Base-by-base conservation (phyloP, 148 eudicot genomes). In the Gaultheria prostrata region DNA sequence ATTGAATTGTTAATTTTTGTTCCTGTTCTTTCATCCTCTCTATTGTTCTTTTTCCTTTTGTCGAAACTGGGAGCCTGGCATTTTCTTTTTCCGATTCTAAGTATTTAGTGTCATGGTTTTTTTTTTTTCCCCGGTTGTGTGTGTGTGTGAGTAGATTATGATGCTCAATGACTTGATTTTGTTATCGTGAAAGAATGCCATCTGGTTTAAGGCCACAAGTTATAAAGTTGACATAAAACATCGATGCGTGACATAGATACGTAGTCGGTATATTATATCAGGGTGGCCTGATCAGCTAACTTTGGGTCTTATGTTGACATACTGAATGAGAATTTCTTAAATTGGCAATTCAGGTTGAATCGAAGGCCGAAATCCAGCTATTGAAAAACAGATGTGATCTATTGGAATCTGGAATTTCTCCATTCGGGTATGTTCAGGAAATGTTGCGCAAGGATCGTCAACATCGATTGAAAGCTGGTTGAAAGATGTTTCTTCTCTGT, bases 401-500 rank as follows among this genome's bases (percentile, higher is more conserved):
- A 18, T 71, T 84, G 83, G 88, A 78, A 84, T 81, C 88, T 49
- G 45, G 80, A 54, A 65, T 86, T 59, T 86, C 82, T 54, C 76
- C 87, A 43, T 51, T 30, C 63, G 88, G 65, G 67, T 78, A 81
- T 82, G 80, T 33, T 61, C 82, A 86, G 56, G 91, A 82, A 51
- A 39, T 39, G 43, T 39, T 39, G 43, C 43, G 6, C 43, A 39
- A 1, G 43, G 4, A 39, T 39, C 43, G n/a, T 39, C 4, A 39
- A 6, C 43, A 39, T 39, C 43, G 43, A 80, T 26, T 76, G 80
- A 88, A 83, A 82, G 84, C 91, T 15, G 54, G 92, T 21, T 94
- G 98, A 88, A 84, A 86, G 95, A 87, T 86, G 92, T 63, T 90
- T 84, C 83, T 90, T 92, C 81, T 89, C 95, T 1, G 91, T 96